A percentile compares a stretch with the other conserved stretches of the same genome.
Evolutionary conservation across 2,329 filamentous ascomycete genomes (phyloP).

Genomic region (Aspergillus hiratsukae): DNA sequence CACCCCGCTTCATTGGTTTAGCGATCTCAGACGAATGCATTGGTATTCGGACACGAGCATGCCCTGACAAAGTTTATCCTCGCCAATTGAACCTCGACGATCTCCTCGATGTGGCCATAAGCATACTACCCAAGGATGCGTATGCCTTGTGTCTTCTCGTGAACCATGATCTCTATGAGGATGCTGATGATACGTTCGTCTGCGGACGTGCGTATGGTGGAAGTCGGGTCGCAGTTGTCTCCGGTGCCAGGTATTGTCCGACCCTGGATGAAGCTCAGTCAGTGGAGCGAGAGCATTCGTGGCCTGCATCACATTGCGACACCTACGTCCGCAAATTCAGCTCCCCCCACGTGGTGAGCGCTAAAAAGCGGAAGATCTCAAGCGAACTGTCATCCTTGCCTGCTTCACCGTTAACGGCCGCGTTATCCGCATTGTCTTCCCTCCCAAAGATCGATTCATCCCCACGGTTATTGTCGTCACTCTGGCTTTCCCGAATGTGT

Average conservation of each 20-base stretch:
- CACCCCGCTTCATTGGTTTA: constrained; percentile 45
- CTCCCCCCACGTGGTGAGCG: constrained; percentile 1
- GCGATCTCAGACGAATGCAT: constrained; percentile 34
- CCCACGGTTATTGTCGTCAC: constrained; percentile 26
- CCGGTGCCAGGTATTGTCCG: constrained; percentile 59
- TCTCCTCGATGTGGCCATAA: constrained; percentile 54
- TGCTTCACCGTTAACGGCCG: constrained; percentile 2
- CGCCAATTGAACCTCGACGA: constrained; percentile 55
- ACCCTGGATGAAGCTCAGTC: constrained; percentile 40
- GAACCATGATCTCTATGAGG: constrained; percentile 62
- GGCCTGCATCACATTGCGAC: constrained; percentile 61
- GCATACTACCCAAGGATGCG: constrained; percentile 53
- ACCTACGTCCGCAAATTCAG: constrained; percentile 6
- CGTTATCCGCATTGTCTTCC: constrained; percentile 2
- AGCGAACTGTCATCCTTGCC: not conserved
- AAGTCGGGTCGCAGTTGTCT: constrained; percentile 59
- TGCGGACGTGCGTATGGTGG: constrained; percentile 64
- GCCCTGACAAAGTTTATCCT: constrained; percentile 45
- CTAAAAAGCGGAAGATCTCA: constrained; percentile 3
- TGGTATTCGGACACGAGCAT: constrained; percentile 50
- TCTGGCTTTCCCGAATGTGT: constrained; percentile 57
- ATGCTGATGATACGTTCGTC: constrained; percentile 62
- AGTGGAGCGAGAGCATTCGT: constrained; percentile 51
- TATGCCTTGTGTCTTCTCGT: constrained; percentile 56
- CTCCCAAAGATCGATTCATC: constrained; percentile 3